Evolutionary conservation across 495 filamentous ascomycete genomes (phyloP), one percentile per base, ranked within the genome.

Genomic region (Apodospora peruviana): DNA sequence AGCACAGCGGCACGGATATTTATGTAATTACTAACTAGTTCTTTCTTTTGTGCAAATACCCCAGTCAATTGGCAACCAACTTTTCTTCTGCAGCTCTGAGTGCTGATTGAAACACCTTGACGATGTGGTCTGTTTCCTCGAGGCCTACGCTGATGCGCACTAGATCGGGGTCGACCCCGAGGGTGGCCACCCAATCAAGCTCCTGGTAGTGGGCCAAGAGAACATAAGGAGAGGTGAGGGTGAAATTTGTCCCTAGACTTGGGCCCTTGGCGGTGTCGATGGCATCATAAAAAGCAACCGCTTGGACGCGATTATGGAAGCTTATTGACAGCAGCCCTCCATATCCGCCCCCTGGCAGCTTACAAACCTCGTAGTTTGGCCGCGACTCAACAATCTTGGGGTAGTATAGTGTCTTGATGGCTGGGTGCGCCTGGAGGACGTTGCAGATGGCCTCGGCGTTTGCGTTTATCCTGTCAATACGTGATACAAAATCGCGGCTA

Each of bases 171-270:
- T 90, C 84, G 3, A 95, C 85, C 0, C 90, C 86, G 62, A 82
- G 96, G 43, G 80, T 73, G 24, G 75, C 82, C 21, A 86, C 89
- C 89, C 93, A 98, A 25, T 94, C 88, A 12, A 96, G 64, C 74
- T 98, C 94, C 46, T 79, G 71, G 52, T 93, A 98, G 63, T 98
- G 94, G 19, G 94, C 94, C 21, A 98, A 68, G 14, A 98, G 67
- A 23, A 91, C 88, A 56, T 95, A 98, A 8, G 94, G 93, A 29
- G 83, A 94, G 17, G 66, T 83, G 40, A 99, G 71, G 0, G 93
- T 97, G 65, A 99, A 97, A 59, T 98, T 98, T 0, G 94, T 97
- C 0, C 93, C 93, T 19, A 98, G 75, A 61, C 91, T 96, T 0
- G 93, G 93, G 0, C 93, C 93, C 66, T 98, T 98, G 25, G 85